These are phyloP conservation scores for Chrysanthemum seticuspe DNA, from an alignment of 129 eudicot species.

Conservation along the genomic window DNA sequence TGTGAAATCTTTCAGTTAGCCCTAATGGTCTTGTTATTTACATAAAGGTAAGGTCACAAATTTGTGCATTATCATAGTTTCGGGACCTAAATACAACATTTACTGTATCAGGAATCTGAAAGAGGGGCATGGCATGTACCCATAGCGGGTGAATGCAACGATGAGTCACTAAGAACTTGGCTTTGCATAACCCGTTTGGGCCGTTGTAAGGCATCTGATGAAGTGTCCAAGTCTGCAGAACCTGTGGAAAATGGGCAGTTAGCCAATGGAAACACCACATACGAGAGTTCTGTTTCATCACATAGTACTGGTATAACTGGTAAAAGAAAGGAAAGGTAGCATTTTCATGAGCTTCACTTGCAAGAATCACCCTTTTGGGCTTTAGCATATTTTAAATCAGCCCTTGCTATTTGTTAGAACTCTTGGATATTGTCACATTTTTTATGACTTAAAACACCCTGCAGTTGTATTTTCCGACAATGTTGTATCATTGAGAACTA, in stretches of 20 bases:
- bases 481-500: conserved; percentile 5
- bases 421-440: not conserved
- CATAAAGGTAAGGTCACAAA: not conserved
- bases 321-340: conserved; percentile 59
- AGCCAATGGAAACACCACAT: conserved; percentile 3
- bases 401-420: not conserved
- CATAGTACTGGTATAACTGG: conserved; percentile 34
- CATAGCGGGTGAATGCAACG: conserved; percentile 45
- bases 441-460: conserved; percentile 9
- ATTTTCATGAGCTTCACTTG: not conserved
- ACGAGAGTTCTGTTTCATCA: not conserved
- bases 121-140: conserved; percentile 90
- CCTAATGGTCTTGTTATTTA: not conserved
- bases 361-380: too few species aligned
- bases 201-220: conserved; percentile 26
- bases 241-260: conserved; percentile 3
- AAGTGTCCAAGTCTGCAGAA: conserved; percentile 5
- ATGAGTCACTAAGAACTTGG: conserved; percentile 71
- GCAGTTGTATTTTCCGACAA: not conserved
- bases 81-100: not conserved
- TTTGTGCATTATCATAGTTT: not conserved
- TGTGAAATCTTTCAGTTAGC: not conserved
- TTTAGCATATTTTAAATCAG: not conserved
- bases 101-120: conserved; percentile 55
- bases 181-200: conserved; percentile 62